These are phyloP conservation scores for Hyaloscypha finlandica DNA, from an alignment of 495 filamentous ascomycete genomes.

Conservation along the genomic window DNA sequence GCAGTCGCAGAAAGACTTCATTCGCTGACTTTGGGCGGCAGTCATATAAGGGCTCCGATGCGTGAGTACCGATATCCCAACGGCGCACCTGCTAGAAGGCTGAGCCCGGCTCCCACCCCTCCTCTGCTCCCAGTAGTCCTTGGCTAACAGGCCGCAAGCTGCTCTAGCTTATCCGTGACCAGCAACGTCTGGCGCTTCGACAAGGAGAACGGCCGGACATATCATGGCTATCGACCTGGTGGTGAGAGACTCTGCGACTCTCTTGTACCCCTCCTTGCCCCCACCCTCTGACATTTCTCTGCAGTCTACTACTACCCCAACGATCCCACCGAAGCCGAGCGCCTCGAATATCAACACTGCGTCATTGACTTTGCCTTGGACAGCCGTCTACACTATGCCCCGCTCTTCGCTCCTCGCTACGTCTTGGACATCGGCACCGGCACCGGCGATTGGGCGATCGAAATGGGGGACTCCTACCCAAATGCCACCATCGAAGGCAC, in stretches of 20 bases:
- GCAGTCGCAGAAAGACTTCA: too few relatives aligned
- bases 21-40: too few relatives aligned
- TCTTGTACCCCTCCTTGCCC: background rate
- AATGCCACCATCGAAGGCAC: slow-evolving; percentile 29
- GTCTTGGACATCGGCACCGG: slow-evolving; percentile 75
- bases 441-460: slow-evolving; percentile 64
- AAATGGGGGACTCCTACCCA: slow-evolving; percentile 49
- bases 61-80: too few relatives aligned
- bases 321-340: slow-evolving; percentile 53
- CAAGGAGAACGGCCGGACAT: slow-evolving; percentile 63
- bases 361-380: slow-evolving; percentile 56
- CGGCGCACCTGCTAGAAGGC: too few relatives aligned
- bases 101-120: background rate
- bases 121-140: slow-evolving; percentile 10
- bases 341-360: slow-evolving; percentile 62
- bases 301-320: slow-evolving; percentile 61
- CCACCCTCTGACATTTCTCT: background rate
- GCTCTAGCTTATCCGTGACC: slow-evolving; percentile 34
- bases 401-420: slow-evolving; percentile 52
- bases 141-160: background rate
- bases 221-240: slow-evolving; percentile 56
- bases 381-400: slow-evolving; percentile 58
- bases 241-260: slow-evolving; percentile 30
- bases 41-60: too few relatives aligned
- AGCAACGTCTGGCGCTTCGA: slow-evolving; percentile 47